Base-by-base conservation (phyloP, 768 basidiomycete species). In the Lanmaoa rubissima region DNA sequence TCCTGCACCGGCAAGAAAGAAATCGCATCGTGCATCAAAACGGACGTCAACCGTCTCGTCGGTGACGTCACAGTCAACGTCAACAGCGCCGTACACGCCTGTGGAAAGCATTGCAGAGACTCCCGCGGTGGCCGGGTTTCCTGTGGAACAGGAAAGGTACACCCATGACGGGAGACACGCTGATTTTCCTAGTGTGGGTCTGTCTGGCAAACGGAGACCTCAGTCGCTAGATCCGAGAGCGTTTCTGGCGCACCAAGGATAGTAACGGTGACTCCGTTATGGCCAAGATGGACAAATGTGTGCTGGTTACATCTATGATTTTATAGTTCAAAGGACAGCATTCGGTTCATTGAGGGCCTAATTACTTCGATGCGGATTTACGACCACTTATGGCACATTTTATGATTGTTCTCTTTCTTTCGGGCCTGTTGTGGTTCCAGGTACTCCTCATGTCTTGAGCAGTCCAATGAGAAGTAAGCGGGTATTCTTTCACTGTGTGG, bases 41-140 rank as follows among this genome's bases (percentile, higher is more conserved):
- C 69, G 68, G 48, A 64, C 66, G 17, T 76, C 80, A 3, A 65
- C 61, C 16, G 59, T 70, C n/a, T 76, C 78, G 6, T 73, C 76
- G 4, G 73, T 70, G 7, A 74, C 76, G 3, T 79, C 81, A 0
- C 78, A 81, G 51, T 79, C 83, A 0, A 75, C 75, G 7, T 79
- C 83, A 0, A 72, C 75, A 7, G 76, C 78, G 2, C 69, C 78
- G 3, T 71, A 78, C 1, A 69, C 69, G 0, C 69, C 69, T 0
- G 60, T 66, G 8, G 75, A 75, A 31, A 68, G 76, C 10, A 58
- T 72, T 16, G 75, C 53, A 73, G 65, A 61, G 63, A 32, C 59
- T 28, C 49, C 62, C 43, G 56, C 66, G 19, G 63, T 61, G 36
- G 56, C 61, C 48, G 38, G 60, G 55, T 59, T 58, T 68, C 61